Conservation (phyloP, 306 rosid genomes). For the Arachis hypogaea region DNA sequence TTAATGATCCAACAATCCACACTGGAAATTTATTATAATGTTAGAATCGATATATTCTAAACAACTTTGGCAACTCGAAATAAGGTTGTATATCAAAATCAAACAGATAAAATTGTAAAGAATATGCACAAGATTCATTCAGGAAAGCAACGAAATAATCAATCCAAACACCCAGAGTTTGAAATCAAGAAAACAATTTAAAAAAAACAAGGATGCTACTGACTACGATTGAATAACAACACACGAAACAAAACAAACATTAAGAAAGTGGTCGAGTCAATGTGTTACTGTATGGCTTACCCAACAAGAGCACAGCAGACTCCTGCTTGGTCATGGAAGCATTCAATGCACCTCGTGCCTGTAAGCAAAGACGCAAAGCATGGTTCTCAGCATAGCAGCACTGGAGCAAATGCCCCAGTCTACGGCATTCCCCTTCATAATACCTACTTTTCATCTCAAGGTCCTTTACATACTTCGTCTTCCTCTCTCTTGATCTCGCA, state of each 20-base stretch:
- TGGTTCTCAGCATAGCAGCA: constrained; percentile 87
- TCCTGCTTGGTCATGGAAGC: constrained; percentile 84
- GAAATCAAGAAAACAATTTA: constrained; percentile 26
- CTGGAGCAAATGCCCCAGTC: constrained; percentile 84
- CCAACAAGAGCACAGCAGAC: constrained; percentile 99
- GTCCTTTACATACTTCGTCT: constrained; percentile 66
- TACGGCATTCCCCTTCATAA: constrained; percentile 87
- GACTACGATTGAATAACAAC: background rate
- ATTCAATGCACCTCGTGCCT: constrained; percentile 64
- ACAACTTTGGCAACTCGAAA: background rate
- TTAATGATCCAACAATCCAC: background rate
- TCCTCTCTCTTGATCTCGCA: constrained; percentile 86
- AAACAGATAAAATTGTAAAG: constrained; percentile 2
- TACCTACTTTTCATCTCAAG: constrained; percentile 82
- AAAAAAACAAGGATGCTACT: background rate
- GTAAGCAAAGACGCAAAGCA: constrained; percentile 73
- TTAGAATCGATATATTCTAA: constrained; percentile 8
- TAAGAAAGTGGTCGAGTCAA: constrained; percentile 1
- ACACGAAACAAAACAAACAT: background rate
- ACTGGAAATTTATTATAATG: background rate
- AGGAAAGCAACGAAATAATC: background rate
- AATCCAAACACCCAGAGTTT: background rate
- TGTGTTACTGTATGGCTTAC: constrained; percentile 50
- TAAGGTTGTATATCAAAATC: constrained; percentile 9
- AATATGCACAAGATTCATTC: constrained; percentile 24